These are phyloP conservation scores for Mucor ambiguus DNA, from an alignment of 371 early-diverging fungal species.

Conservation along the genomic window DNA sequence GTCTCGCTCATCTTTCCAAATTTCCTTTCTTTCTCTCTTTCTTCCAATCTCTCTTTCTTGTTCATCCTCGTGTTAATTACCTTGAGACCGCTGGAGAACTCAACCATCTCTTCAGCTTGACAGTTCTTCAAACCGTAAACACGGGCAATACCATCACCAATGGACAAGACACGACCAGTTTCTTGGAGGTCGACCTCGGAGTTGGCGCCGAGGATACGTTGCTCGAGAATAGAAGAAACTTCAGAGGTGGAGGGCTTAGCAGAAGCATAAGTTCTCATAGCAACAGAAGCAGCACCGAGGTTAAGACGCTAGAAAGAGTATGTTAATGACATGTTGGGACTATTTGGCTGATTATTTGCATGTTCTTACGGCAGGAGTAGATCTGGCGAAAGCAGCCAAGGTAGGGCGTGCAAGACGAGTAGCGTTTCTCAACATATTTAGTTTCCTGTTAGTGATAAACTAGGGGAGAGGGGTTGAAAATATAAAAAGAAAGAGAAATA, in stretches of 20 bases:
- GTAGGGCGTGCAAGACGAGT: constrained; percentile 53
- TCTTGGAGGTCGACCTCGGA: constrained; percentile 88
- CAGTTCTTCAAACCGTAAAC: constrained; percentile 97
- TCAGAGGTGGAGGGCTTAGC: constrained; percentile 79
- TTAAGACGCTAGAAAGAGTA: constrained; percentile 41
- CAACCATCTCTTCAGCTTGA: constrained; percentile 99
- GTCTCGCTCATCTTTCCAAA: too few relatives aligned
- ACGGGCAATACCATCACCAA: constrained; percentile 99
- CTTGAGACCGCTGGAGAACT: constrained; percentile 96
- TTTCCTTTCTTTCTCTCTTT: too few relatives aligned
- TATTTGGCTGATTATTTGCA: background rate
- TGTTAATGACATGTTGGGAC: background rate
- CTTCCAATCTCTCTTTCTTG: background rate
- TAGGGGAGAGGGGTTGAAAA: constrained; percentile 20
- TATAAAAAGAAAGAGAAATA: constrained; percentile 17
- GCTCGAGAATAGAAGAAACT: constrained; percentile 91
- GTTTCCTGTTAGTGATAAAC: background rate
- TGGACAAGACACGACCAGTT: constrained; percentile 97
- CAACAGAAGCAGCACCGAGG: constrained; percentile 51
- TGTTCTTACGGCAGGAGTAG: constrained; percentile 41
- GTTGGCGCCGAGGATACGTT: constrained; percentile 88
- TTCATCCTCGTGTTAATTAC: constrained; percentile 44
- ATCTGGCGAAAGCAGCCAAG: constrained; percentile 43
- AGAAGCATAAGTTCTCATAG: constrained; percentile 56
- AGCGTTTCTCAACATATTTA: constrained; percentile 54